These are phyloP conservation scores for Dendrocalamus sinicus DNA, from an alignment of 176 grass and related monocot species.

Conservation along the genomic window DNA sequence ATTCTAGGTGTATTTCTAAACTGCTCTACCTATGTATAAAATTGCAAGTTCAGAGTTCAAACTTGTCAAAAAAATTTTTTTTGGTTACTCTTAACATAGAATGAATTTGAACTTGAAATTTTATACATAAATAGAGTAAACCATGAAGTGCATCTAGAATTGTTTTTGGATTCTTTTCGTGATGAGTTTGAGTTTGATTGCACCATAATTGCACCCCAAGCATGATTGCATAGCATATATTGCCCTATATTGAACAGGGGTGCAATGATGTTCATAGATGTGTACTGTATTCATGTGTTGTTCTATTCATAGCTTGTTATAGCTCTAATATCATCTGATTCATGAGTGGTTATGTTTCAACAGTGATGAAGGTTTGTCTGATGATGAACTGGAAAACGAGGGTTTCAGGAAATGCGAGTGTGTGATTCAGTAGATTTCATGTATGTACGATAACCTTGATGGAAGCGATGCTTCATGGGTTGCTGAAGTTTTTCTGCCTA, in stretches of 20 bases:
- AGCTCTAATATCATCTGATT: conserved; percentile 39
- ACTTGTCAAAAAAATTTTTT: too few species aligned
- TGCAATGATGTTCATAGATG: background rate
- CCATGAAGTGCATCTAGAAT: too few species aligned
- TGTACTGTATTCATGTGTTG: conserved; percentile 27
- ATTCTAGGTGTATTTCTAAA: too few species aligned
- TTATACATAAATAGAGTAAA: too few species aligned
- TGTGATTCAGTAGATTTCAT: conserved; percentile 75
- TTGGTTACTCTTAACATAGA: too few species aligned
- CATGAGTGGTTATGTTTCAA: conserved; percentile 30
- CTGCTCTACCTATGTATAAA: too few species aligned
- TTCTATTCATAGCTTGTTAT: conserved; percentile 25
- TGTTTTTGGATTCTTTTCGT: too few species aligned
- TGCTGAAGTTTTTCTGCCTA: conserved; percentile 2
- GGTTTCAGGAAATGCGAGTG: conserved; percentile 90
- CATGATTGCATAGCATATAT: too few species aligned
- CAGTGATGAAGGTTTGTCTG: conserved; percentile 82
- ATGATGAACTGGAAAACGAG: conserved; percentile 73
- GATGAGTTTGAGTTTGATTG: too few species aligned
- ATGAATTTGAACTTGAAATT: too few species aligned
- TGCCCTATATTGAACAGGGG: background rate
- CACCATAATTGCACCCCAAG: too few species aligned
- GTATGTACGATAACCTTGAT: conserved; percentile 26
- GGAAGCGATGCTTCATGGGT: conserved; percentile 21
- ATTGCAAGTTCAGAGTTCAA: too few species aligned